Evolutionary conservation across 805 yeast genomes (phyloP), one percentile per base, ranked within the genome.

Genomic region (Saccharomycopsis selenospora): DNA sequence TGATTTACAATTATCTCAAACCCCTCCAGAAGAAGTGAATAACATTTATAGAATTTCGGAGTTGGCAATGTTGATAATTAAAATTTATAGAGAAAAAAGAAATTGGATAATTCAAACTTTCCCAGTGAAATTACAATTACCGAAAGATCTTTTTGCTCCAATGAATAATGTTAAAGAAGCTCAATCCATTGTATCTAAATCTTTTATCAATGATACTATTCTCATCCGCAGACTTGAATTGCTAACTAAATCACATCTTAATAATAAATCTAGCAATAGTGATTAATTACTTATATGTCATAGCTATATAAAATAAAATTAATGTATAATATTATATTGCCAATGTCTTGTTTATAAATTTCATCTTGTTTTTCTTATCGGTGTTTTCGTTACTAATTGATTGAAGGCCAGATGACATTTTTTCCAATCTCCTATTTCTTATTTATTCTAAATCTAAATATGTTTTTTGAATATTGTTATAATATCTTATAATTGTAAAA

Each of bases 101-200:
- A 72, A 70, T 41, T 87, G 95, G 95, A 74, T 75, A 20, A 68
- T 85, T 48, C 76, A 81, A 22, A 79, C 89, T 0, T 89, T 90
- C 79, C 95, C 95, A 0, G 95, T 91, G 1, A 84, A 82, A 57
- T 62, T 84, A 14, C 75, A 77, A 17, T 62, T 88, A 17, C 82
- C 91, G 0, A 64, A 71, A n/a, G 96, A 88, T 59, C 60, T 85
- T 6, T 87, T 74, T 63, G 66, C 70, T n/a, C 77, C 85, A 1
- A 77, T 83, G 70, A 67, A 69, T 6, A 68, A 75, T n/a, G 60
- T 75, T 2, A 65, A 69, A 13, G 82, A 79, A 52, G 82, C 87
- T 2, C 83, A 79, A 51, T 64, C 62, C 11, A 67, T 80, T 18
- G 72, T 80, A 0, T 69, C 77, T 3, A 76, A 68, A 17, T 72